Base-by-base conservation (phyloP, 1,139 yeast species). In the Yamadazyma spencermartinsiae region DNA sequence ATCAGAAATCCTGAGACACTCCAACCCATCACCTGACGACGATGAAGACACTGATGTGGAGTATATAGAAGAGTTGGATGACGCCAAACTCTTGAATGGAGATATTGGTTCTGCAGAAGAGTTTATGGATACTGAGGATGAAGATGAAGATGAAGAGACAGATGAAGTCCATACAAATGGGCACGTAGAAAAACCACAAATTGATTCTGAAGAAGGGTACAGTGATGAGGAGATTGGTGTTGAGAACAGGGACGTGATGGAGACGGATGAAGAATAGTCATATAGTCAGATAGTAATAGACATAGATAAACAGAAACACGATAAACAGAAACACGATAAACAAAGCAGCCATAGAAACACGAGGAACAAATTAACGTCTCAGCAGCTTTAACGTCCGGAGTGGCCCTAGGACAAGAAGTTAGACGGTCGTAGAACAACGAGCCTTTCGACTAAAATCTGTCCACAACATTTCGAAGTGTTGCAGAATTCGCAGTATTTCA, bases 1-100 rank as follows among this genome's bases (percentile, higher is more conserved):
- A 56, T 72, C 81, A 42, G 80, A 76, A 39, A 65, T 88, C 47
- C 80, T 94, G 52, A 67, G 74, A 27, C 87, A 81, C 12, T 62
- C 26, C 28, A 54, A 49, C 31, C 42, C 39, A 9, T 61, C 59
- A 16, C 45, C 55, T 8, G 65, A 61, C 7, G 58, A 61, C 7
- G 58, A 51, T 7, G 72, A 61, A 9, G 51, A 49, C 18, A 39
- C 45, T 37, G 73, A 64, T 44, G 61, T 69, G 18, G 74, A 69
- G 42, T 68, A 68, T 37, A 58, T 63, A 24, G 79, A 72, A 39
- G 73, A 66, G 43, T 44, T 66, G 17, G 74, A 67, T 44, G 72
- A 67, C 50, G 72, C 68, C 4, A 51, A 56, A 25, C 50, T 51
- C 10, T 45, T 55, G 41, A 63, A 57, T 1, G 59, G 56, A 15